phyloP scores from a whole-genome alignment of 495 filamentous ascomycete genomes.

The Penicillium cataractarum region DNA sequence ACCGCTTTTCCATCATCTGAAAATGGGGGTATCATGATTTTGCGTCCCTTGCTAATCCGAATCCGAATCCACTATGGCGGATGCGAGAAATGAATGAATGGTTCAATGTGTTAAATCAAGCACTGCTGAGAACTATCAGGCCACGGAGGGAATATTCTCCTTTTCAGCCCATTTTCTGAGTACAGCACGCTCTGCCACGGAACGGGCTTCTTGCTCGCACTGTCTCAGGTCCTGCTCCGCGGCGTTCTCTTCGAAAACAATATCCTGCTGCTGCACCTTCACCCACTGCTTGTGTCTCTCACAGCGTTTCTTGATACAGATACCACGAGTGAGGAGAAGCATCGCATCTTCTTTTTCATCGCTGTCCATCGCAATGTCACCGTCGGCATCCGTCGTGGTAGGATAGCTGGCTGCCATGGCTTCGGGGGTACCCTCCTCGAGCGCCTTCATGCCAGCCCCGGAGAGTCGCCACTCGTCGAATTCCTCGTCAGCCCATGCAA shows the following conservation, averaged over 20 bases:
- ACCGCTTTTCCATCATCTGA: conserved; percentile 19
- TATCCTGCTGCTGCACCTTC: conserved; percentile 56
- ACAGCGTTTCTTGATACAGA: conserved; percentile 57
- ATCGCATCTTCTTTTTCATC: conserved; percentile 33
- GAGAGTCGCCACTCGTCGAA: conserved; percentile 60
- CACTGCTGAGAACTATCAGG: conserved; percentile 12
- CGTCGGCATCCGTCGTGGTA: conserved; percentile 36
- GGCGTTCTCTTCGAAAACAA: conserved; percentile 49
- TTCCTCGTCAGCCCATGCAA: conserved; percentile 63
- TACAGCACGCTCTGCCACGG: conserved; percentile 50
- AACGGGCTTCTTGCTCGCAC: conserved; percentile 51
- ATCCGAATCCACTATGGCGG: not conserved
- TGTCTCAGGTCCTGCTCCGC: conserved; percentile 42
- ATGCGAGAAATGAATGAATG: not conserved
- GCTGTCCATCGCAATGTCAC: conserved; percentile 40
- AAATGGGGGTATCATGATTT: conserved; percentile 38
- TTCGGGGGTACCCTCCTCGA: conserved; percentile 46
- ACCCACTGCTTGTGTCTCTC: conserved; percentile 57
- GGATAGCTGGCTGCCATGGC: conserved; percentile 39
- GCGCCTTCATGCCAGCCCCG: conserved; percentile 42
- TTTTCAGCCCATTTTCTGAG: conserved; percentile 49
- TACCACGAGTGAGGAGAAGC: conserved; percentile 42
- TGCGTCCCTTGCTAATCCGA: conserved; percentile 8
- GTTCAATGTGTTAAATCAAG: not conserved
- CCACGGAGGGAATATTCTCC: conserved; percentile 33